Evolutionary conservation across 176 grass and related monocot genomes (phyloP), one percentile per base, ranked within the genome.

Genomic region (Rhynchospora pubera): DNA sequence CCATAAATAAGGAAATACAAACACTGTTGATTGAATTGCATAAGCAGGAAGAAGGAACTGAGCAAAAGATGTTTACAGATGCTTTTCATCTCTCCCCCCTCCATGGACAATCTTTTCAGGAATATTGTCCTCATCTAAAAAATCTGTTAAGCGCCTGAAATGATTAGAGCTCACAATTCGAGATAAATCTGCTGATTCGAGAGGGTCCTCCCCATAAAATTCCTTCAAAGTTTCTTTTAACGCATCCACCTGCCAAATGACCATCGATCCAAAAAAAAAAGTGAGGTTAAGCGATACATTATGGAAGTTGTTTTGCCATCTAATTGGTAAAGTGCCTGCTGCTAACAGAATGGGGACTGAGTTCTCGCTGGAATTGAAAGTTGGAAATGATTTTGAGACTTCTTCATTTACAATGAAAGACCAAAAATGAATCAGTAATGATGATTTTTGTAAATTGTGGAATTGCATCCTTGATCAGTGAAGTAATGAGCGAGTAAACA

Each of bases 61-160:
- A 23, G 70, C 5, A 24, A 45, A 74, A 46, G 6, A 74, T 51
- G 70, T 52, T 61, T 52, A 74, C 79, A 81, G 58, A 43, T 46
- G 79, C 62, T 93, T 88, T 18, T 77, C 62, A 81, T 98, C 83
- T 16, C 47, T 26, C 39, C 71, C 11, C 1, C 96, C 92, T 6
- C 96, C 96, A 44, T 90, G 90, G 8, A 93, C 87, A 24, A 98
- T 80, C 6, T 91, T 82, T 7, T 70, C 57, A 4, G 67, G 70
- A 65, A 98, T 88, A 60, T 79, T 85, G 7, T 82, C 66, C 19
- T 93, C 95, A 24, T 86, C 78, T 46, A 98, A 71, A 28, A 94
- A 78, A 67, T 47, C 47, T 14, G 21, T 62, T 2, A 98, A 70
- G 62, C 96, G 90, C 12, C 85, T 67, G 53, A 94, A 91, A 7